Conservation (phyloP, 1,284 basidiomycete species). For the Bjerkandera adusta region DNA sequence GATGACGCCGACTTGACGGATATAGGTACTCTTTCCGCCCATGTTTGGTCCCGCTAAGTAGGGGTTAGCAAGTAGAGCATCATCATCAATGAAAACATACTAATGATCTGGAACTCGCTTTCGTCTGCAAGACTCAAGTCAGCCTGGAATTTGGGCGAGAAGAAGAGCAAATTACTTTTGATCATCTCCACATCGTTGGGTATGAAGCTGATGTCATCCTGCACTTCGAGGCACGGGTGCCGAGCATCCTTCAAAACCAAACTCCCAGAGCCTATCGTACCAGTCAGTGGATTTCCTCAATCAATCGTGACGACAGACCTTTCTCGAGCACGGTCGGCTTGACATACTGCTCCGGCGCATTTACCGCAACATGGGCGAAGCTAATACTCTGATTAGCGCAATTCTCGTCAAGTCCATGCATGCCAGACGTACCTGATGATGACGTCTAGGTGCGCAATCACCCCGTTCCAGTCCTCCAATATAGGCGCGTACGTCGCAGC, state of each 20-base stretch:
- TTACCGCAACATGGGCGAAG: slow-evolving; percentile 88
- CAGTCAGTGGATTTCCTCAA: background rate
- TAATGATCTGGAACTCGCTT: slow-evolving; percentile 88
- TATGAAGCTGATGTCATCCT: slow-evolving; percentile 95
- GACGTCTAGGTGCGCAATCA: slow-evolving; percentile 92
- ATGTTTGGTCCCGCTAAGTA: slow-evolving; percentile 87
- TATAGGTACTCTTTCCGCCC: slow-evolving; percentile 95
- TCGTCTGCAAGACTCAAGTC: slow-evolving; percentile 42
- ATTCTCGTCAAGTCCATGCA: too few species aligned
- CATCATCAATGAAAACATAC: slow-evolving; percentile 42
- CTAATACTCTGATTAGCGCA: too few species aligned
- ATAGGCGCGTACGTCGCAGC: slow-evolving; percentile 83
- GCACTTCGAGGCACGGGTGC: slow-evolving; percentile 96
- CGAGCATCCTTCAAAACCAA: slow-evolving; percentile 81
- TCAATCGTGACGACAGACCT: slow-evolving; percentile 41
- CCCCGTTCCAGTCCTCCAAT: slow-evolving; percentile 84
- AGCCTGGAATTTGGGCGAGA: background rate
- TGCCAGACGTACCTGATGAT: slow-evolving; percentile 82
- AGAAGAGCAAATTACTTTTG: slow-evolving; percentile 50
- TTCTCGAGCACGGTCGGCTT: slow-evolving; percentile 76
- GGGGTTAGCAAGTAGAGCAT: slow-evolving; percentile 6
- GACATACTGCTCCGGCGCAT: slow-evolving; percentile 85
- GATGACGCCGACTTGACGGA: slow-evolving; percentile 90
- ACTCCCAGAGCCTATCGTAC: slow-evolving; percentile 66
- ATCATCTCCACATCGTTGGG: slow-evolving; percentile 93